These are phyloP conservation scores for Fusarium buharicum DNA, from an alignment of 2,329 filamentous ascomycete species.

Conservation along the genomic window DNA sequence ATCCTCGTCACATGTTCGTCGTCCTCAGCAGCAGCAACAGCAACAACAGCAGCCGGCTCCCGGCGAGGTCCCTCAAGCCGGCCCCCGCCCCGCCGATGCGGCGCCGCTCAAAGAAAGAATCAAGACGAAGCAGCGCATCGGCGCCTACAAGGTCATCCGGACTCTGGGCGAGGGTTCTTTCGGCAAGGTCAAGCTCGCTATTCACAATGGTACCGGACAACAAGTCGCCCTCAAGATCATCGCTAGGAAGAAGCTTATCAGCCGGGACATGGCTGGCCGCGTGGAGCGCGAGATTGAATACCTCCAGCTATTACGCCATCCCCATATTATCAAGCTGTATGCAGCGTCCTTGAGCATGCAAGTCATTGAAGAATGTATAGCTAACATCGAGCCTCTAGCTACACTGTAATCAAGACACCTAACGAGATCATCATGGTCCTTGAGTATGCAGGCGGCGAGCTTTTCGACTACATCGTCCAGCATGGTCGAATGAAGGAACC, in stretches of 20 bases:
- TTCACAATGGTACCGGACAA: slow-evolving; percentile 90
- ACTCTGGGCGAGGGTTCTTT: slow-evolving; percentile 97
- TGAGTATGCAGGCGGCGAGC: slow-evolving; percentile 94
- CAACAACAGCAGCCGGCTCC: slow-evolving; percentile 30
- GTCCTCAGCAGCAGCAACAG: slow-evolving; percentile 51
- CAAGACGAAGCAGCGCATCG: slow-evolving; percentile 84
- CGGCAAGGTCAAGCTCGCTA: slow-evolving; percentile 97
- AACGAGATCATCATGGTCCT: slow-evolving; percentile 99
- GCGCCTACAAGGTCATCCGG: slow-evolving; percentile 89
- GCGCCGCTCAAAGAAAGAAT: slow-evolving; percentile 55
- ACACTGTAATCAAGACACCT: slow-evolving; percentile 94
- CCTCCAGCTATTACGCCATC: slow-evolving; percentile 91
- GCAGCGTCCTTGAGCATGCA: slow-evolving; percentile 44
- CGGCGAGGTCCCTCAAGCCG: slow-evolving; percentile 42
- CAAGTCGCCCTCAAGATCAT: slow-evolving; percentile 99
- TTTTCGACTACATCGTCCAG: slow-evolving; percentile 98
- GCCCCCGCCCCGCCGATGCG: slow-evolving; percentile 49
- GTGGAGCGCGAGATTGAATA: slow-evolving; percentile 99
- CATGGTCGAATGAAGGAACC: slow-evolving; percentile 91
- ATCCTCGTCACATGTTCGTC: slow-evolving; percentile 71
- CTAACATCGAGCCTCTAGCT: slow-evolving; percentile 61
- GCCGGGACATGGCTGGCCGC: slow-evolving; percentile 95
- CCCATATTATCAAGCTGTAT: slow-evolving; percentile 98
- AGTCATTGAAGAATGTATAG: background rate
- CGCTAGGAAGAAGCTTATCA: slow-evolving; percentile 93